These are phyloP conservation scores for Wickerhamomyces silvicola DNA, from an alignment of 805 yeast genomes.

Conservation along the genomic window DNA sequence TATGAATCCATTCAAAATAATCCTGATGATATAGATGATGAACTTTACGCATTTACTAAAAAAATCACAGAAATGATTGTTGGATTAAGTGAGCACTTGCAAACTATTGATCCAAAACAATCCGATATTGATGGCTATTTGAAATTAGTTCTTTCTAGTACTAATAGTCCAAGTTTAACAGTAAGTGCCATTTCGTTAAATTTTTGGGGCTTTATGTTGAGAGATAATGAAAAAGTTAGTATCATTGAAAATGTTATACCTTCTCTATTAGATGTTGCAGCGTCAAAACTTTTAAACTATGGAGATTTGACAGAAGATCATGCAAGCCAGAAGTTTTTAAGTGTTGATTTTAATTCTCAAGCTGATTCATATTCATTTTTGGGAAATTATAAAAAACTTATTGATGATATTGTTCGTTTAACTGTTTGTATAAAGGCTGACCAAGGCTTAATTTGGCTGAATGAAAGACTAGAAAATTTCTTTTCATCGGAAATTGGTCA, in stretches of 20 bases:
- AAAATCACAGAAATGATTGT: slow-evolving; percentile 93
- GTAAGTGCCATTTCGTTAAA: slow-evolving; percentile 86
- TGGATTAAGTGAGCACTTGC: slow-evolving; percentile 73
- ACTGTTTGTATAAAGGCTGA: slow-evolving; percentile 82
- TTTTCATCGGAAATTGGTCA: slow-evolving; percentile 67
- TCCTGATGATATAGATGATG: slow-evolving; percentile 72
- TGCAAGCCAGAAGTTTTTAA: slow-evolving; percentile 58
- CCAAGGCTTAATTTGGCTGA: slow-evolving; percentile 78
- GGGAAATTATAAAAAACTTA: slow-evolving; percentile 70
- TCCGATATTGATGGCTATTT: slow-evolving; percentile 66
- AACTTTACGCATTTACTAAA: slow-evolving; percentile 72
- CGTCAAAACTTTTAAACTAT: slow-evolving; percentile 73
- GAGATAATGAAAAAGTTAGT: slow-evolving; percentile 62
- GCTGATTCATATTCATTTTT: slow-evolving; percentile 76
- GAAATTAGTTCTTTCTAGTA: slow-evolving; percentile 69
- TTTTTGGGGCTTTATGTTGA: slow-evolving; percentile 87
- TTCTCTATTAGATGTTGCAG: slow-evolving; percentile 64
- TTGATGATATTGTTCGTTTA: slow-evolving; percentile 87
- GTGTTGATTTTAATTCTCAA: slow-evolving; percentile 82
- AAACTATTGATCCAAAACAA: slow-evolving; percentile 36
- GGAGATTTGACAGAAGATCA: slow-evolving; percentile 60
- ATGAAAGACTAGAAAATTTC: slow-evolving; percentile 61
- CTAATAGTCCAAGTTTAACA: slow-evolving; percentile 79
- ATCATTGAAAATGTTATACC: slow-evolving; percentile 52
- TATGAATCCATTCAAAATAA: slow-evolving; percentile 48